These are phyloP conservation scores for Uromyces viciae-fabae DNA, from an alignment of 1,284 basidiomycete species.

Conservation along the genomic window DNA sequence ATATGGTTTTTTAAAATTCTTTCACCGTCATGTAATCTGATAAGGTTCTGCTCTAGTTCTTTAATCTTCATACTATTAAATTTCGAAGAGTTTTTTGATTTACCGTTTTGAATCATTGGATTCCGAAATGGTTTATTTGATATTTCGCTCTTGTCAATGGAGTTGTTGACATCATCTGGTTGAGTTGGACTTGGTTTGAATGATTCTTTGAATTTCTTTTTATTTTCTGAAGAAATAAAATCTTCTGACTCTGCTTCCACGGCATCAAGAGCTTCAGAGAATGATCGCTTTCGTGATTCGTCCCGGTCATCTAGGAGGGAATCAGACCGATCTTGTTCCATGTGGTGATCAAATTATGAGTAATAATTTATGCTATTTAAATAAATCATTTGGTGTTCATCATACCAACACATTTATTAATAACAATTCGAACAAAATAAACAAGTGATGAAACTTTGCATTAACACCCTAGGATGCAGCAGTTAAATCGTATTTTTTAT, in stretches of 20 bases:
- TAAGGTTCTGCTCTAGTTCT: not conserved
- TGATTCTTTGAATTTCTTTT: not conserved
- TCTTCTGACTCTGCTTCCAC: not conserved
- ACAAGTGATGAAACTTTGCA: no score
- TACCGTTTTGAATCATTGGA: not conserved
- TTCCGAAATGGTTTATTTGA: constrained; percentile 6
- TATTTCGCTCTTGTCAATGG: not conserved
- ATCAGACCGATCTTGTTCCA: not conserved
- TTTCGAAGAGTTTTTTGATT: not conserved
- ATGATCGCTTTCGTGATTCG: not conserved
- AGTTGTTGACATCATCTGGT: not conserved
- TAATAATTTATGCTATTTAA: no score
- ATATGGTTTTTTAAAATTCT: not conserved
- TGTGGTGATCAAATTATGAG: no score
- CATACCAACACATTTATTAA: no score
- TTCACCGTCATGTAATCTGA: constrained; percentile 7
- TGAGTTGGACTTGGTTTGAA: not conserved
- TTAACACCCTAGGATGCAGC: no score
- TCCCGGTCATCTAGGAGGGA: not conserved
- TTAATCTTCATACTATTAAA: not conserved
- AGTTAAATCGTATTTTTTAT: no score
- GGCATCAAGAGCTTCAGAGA: not conserved
- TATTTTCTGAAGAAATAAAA: not conserved
- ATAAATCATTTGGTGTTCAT: no score
- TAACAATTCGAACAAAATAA: no score